A percentile compares a stretch with the other conserved stretches of the same genome.
These are phyloP conservation scores for Trichoderma lentiforme DNA, from an alignment of 2,329 filamentous ascomycete species.

Conservation along the genomic window DNA sequence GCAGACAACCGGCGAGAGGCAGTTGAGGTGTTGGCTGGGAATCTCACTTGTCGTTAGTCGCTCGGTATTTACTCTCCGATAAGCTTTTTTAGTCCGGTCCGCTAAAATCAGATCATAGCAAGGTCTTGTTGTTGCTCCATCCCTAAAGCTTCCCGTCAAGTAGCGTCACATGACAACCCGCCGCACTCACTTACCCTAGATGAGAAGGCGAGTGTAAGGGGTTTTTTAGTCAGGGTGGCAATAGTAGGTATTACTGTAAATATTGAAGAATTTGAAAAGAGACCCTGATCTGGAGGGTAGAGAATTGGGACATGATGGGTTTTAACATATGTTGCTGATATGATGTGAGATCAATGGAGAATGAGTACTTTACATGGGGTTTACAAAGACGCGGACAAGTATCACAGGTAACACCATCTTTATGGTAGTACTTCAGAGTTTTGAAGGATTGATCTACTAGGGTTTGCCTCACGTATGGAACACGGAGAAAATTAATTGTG, in stretches of 20 bases:
- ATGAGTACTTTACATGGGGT: neutral
- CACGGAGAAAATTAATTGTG: too few relatives aligned
- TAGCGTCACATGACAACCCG: constrained; percentile 11
- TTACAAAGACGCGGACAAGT: neutral
- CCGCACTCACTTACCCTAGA: constrained; percentile 8
- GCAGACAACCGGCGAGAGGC: neutral
- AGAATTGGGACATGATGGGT: neutral
- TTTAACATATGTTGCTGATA: neutral
- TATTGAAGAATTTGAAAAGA: neutral
- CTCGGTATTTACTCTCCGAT: constrained; percentile 6
- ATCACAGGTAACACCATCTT: neutral
- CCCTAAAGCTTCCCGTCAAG: neutral
- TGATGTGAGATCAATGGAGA: neutral
- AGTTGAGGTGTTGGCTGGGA: neutral
- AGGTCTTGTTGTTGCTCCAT: neutral
- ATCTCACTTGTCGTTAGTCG: constrained; percentile 3
- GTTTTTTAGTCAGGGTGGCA: neutral
- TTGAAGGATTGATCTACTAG: neutral
- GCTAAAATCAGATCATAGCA: constrained; percentile 2
- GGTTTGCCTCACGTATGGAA: too few relatives aligned
- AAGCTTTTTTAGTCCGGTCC: constrained; percentile 16
- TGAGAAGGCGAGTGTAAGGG: neutral
- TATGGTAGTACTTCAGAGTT: too few relatives aligned
- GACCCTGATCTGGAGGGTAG: neutral
- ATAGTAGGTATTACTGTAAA: neutral